A percentile compares a stretch with the other conserved stretches of the same genome.
phyloP scores from a whole-genome alignment of 306 rosid species.

The Trifolium pratense region DNA sequence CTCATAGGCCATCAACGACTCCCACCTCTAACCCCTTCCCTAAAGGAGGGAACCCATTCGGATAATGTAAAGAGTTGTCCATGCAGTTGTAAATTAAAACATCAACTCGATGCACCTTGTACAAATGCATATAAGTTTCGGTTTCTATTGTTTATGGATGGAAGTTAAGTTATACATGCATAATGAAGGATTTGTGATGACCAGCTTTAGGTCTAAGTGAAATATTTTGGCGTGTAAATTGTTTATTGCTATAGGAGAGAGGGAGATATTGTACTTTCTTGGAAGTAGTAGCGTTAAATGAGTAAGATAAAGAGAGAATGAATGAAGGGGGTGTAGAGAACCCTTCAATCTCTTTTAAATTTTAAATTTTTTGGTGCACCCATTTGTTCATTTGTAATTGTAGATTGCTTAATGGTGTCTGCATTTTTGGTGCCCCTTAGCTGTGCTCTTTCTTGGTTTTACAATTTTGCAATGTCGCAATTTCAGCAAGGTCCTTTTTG shows the following conservation, averaged over 20 bases:
- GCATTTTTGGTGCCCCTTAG: constrained; percentile 42
- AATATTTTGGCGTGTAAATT: constrained; percentile 54
- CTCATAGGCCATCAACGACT: constrained; percentile 56
- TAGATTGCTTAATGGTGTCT: constrained; percentile 40
- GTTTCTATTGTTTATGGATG: constrained; percentile 40
- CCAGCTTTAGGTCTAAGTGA: constrained; percentile 35
- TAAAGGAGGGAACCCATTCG: constrained; percentile 84
- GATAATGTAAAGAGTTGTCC: constrained; percentile 46
- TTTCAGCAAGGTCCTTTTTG: constrained; percentile 41
- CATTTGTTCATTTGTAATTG: constrained; percentile 46
- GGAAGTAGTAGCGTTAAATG: constrained; percentile 13
- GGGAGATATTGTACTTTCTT: constrained; percentile 37
- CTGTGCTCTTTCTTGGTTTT: constrained; percentile 32
- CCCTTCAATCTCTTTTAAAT: constrained; percentile 18
- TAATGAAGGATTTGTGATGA: constrained; percentile 41
- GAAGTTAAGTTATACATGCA: constrained; percentile 34
- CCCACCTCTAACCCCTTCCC: constrained; percentile 61
- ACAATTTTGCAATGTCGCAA: constrained; percentile 44
- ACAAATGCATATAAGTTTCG: constrained; percentile 60
- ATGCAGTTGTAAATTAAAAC: constrained; percentile 46
- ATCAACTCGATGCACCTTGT: constrained; percentile 54
- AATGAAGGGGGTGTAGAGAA: constrained; percentile 42
- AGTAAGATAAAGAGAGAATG: constrained; percentile 24
- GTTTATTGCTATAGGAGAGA: constrained; percentile 47
- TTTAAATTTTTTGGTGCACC: constrained; percentile 31